These are phyloP conservation scores for Parmelia sp. DNA, from an alignment of 495 filamentous ascomycete species.

Conservation along the genomic window DNA sequence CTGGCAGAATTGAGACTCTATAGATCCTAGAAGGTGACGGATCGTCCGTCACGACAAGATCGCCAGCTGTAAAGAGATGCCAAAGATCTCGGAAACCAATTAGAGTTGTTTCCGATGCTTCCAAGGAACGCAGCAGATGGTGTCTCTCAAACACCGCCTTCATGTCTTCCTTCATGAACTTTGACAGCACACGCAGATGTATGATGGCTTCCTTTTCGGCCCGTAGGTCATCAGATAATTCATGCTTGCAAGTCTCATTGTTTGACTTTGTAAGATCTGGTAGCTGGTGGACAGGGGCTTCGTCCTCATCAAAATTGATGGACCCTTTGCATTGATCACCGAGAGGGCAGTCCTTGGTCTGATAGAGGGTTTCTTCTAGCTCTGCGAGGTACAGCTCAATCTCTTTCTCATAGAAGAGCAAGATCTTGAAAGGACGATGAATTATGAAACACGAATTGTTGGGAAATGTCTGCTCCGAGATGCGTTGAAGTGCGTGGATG, in stretches of 20 bases:
- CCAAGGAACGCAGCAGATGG: slow-evolving; percentile 12
- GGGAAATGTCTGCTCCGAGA: slow-evolving; percentile 22
- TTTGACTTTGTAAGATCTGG: background rate
- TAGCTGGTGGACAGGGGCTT: background rate
- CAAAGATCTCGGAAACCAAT: slow-evolving; percentile 39
- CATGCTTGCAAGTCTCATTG: slow-evolving; percentile 17
- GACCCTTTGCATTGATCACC: slow-evolving; percentile 16
- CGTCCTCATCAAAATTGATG: slow-evolving; percentile 2
- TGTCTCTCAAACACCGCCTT: slow-evolving; percentile 18
- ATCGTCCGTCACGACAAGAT: slow-evolving; percentile 26
- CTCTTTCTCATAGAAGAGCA: slow-evolving; percentile 23
- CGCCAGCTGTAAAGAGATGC: slow-evolving; percentile 37
- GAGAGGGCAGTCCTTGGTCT: slow-evolving; percentile 14
- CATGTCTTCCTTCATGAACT: slow-evolving; percentile 32
- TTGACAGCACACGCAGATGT: slow-evolving; percentile 27
- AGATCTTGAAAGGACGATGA: slow-evolving; percentile 26
- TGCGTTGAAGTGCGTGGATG: slow-evolving; percentile 19
- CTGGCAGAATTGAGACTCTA: slow-evolving; percentile 17
- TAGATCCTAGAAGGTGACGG: slow-evolving; percentile 17
- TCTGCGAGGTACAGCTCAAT: slow-evolving; percentile 23
- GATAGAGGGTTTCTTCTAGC: slow-evolving; percentile 21
- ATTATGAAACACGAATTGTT: slow-evolving; percentile 23
- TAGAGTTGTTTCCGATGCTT: slow-evolving; percentile 19
- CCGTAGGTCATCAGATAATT: slow-evolving; percentile 21
- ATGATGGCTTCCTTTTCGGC: slow-evolving; percentile 24